Evolutionary conservation across 768 basidiomycete species (phyloP).

Genomic region (Austroboletus festivus): DNA sequence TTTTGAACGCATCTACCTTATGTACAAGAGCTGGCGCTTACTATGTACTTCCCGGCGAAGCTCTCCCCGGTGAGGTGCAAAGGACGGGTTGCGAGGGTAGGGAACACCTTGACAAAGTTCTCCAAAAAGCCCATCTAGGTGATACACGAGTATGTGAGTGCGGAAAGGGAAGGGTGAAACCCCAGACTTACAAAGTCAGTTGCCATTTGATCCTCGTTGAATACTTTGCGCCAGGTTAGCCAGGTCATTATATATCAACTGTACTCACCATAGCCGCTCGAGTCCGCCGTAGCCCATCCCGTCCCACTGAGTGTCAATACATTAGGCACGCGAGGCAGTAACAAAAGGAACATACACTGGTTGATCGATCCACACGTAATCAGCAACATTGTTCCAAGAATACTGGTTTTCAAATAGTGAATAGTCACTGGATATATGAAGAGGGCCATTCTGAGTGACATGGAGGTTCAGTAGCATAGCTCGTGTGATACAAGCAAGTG

Average conservation of each 20-base stretch:
- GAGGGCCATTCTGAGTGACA: slow-evolving; percentile 61
- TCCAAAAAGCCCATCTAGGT: slow-evolving; percentile 64
- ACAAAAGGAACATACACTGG: slow-evolving; percentile 44
- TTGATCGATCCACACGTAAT: slow-evolving; percentile 74
- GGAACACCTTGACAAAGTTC: slow-evolving; percentile 75
- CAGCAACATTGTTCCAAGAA: slow-evolving; percentile 58
- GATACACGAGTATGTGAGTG: slow-evolving; percentile 1
- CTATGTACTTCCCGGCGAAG: slow-evolving; percentile 73
- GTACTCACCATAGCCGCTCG: slow-evolving; percentile 52
- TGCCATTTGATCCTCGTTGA: slow-evolving; percentile 65
- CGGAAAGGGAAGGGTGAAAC: neutral
- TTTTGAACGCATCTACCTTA: neutral
- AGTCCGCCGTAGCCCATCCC: slow-evolving; percentile 65
- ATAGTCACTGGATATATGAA: slow-evolving; percentile 52
- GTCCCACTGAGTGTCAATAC: slow-evolving; percentile 40
- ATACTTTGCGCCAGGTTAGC: slow-evolving; percentile 35
- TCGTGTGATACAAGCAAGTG: neutral
- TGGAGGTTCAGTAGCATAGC: neutral
- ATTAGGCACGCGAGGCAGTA: neutral
- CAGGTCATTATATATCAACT: neutral
- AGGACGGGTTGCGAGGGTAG: slow-evolving; percentile 61
- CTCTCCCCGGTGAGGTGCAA: slow-evolving; percentile 70
- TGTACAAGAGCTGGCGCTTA: slow-evolving; percentile 28
- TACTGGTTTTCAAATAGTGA: slow-evolving; percentile 48
- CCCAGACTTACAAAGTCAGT: slow-evolving; percentile 40